These are phyloP conservation scores for Zanthoxylum bungeanum DNA, from an alignment of 345 rosid genomes.

Conservation along the genomic window DNA sequence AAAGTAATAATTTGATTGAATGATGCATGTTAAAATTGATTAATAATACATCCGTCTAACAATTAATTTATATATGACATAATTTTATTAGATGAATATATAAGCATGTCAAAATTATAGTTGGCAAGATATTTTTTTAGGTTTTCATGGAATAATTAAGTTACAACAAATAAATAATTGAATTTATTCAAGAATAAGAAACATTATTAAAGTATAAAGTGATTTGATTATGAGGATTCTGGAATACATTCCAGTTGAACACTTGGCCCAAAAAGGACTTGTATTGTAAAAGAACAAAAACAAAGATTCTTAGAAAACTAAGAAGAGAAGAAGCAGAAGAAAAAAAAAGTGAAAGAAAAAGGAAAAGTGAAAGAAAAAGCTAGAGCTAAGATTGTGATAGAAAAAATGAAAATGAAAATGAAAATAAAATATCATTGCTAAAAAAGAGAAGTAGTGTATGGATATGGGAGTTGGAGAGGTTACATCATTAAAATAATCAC, in stretches of 20 bases:
- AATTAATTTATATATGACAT: not conserved
- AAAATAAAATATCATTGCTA: not conserved
- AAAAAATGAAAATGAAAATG: too few species aligned
- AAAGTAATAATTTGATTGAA: too few species aligned
- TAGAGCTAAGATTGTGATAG: not conserved
- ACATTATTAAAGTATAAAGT: not conserved
- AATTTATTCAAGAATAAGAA: not conserved
- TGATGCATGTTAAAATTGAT: too few species aligned
- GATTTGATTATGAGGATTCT: not conserved
- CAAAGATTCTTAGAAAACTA: not conserved
- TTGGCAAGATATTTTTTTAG: not conserved
- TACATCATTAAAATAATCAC: conserved; percentile 16
- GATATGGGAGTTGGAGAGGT: conserved; percentile 25
- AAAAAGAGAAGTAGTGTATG: conserved; percentile 9
- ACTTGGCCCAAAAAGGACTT: not conserved
- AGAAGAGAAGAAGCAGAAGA: not conserved
- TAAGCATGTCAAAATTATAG: not conserved
- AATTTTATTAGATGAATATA: not conserved
- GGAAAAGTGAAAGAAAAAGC: not conserved
- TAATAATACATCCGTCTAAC: too few species aligned
- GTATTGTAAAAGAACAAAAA: not conserved
- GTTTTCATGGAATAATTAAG: not conserved
- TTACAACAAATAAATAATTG: not conserved
- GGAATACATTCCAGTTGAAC: not conserved
- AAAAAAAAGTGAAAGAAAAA: not conserved